Base-by-base conservation (phyloP, 1,284 basidiomycete genomes). In the Garcileccinum viscosum region DNA sequence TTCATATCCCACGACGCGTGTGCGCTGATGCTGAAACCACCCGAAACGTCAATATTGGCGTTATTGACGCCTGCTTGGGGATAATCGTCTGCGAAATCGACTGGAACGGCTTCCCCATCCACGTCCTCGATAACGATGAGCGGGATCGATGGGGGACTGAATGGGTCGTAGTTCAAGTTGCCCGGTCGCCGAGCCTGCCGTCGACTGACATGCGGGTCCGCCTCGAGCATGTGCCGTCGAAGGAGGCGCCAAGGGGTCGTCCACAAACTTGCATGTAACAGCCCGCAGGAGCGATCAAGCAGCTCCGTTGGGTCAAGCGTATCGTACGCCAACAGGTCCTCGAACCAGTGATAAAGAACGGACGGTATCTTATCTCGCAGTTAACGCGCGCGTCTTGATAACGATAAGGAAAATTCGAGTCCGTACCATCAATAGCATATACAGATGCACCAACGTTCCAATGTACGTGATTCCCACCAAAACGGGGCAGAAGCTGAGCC, bases 391-490 rank as follows among this genome's bases (percentile, higher is more conserved):
- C 44, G 53, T 53, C 15, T 37, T 2, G 6, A 14, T 22, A 1
- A 5, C 47, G 32, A 42, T 59, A 30, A 38, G 11, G 12, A 11
- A 44, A 2, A 32, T 14, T 6, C n/a, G 11, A n/a, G n/a, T 24
- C 35, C 70, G 30, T 61, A 75, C 73, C 74, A 77, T 77, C 66
- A 77, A 64, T 33, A 77, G 19, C 66, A 77, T 77, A 32, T 77
- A 77, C 24, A 74, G 30, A 64, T 77, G 63, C 19, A 77, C 12
- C 17, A 75, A 12, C 2, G 75, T 75, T n/a, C 67, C 69, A 44
- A 70, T n/a, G 42, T 77, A 75, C 22, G 50, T 5, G 56, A 75
- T 11, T 19, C 67, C 62, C 19, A 56, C 63, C 56, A 75, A 12
- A 56, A 75, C 58, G 14, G 74, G 74, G 44, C 74, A 77, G 58